phyloP scores from a whole-genome alignment of 2,329 filamentous ascomycete species.

The Pezicula carpinea region DNA sequence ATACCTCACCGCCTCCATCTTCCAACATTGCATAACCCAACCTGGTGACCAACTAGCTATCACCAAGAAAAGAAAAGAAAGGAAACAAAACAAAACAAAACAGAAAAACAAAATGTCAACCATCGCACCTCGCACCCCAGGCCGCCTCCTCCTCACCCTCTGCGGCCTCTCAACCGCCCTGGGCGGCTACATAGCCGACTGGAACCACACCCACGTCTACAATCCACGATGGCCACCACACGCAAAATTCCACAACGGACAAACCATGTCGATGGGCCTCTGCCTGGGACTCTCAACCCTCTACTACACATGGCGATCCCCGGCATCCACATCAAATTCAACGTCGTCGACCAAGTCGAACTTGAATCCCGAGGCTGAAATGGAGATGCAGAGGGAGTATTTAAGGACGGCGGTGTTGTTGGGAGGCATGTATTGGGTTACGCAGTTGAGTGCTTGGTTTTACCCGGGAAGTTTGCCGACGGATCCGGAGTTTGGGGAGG shows the following conservation, averaged over 20 bases:
- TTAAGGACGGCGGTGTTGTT: constrained; percentile 31
- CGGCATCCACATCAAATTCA: not conserved
- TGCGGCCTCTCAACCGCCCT: constrained; percentile 15
- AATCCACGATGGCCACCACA: constrained; percentile 46
- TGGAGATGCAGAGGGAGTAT: constrained; percentile 14
- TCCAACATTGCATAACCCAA: no score
- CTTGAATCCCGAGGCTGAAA: not conserved
- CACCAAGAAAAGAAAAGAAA: no score
- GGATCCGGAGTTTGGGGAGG: constrained; percentile 41
- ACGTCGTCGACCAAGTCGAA: not conserved
- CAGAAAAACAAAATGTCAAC: no score
- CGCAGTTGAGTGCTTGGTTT: constrained; percentile 37
- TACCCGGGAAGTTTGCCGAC: constrained; percentile 40
- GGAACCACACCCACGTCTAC: constrained; percentile 39
- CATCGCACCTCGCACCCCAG: not conserved
- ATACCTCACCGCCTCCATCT: no score
- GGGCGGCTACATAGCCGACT: constrained; percentile 30
- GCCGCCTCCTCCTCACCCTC: constrained; percentile 16
- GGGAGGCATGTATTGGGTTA: constrained; percentile 39
- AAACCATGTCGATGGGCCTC: constrained; percentile 44
- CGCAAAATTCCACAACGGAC: constrained; percentile 47
- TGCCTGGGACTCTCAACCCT: constrained; percentile 33
- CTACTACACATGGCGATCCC: constrained; percentile 31
- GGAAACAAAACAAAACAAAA: no score
- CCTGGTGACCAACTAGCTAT: no score